A percentile compares a stretch with the other conserved stretches of the same genome.
These are phyloP conservation scores for Trapa bicornis DNA, from an alignment of 345 rosid species.

Conservation along the genomic window DNA sequence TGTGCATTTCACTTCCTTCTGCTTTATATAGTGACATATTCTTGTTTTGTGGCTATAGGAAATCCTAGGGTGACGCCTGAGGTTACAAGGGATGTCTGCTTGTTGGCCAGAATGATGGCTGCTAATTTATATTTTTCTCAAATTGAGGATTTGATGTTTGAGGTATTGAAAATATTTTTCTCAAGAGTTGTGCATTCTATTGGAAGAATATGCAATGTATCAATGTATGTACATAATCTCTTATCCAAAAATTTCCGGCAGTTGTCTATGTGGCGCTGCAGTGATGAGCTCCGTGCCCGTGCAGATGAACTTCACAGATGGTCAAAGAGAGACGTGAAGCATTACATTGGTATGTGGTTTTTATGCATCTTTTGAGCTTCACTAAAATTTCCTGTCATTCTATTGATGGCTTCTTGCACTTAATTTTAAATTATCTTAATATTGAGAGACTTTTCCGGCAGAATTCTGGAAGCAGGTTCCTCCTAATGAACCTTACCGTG, in stretches of 20 bases:
- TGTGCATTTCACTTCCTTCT: not conserved
- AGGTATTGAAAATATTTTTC: constrained; percentile 33
- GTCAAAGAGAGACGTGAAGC: constrained; percentile 75
- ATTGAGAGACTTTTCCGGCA: constrained; percentile 18
- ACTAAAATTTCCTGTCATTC: not conserved
- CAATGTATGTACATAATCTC: not conserved
- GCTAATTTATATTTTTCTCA: constrained; percentile 93
- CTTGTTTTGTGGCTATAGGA: constrained; percentile 30
- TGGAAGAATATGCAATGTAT: not conserved
- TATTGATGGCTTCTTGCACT: not conserved
- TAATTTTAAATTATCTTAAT: not conserved
- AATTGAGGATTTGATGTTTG: constrained; percentile 99
- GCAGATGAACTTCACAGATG: constrained; percentile 73
- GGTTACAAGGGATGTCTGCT: constrained; percentile 95
- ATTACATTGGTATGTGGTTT: constrained; percentile 61
- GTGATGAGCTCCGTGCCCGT: constrained; percentile 62
- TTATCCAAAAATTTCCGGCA: constrained; percentile 17
- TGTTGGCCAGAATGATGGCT: constrained; percentile 98
- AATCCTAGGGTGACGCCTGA: constrained; percentile 99
- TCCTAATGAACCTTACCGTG: constrained; percentile 83
- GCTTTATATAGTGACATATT: not conserved
- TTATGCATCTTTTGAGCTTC: not conserved
- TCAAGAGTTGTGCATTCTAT: not conserved
- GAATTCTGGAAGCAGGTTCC: constrained; percentile 96
- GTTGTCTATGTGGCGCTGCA: constrained; percentile 99